These are phyloP conservation scores for Cucumis melo DNA, from an alignment of 306 rosid genomes.

Conservation along the genomic window DNA sequence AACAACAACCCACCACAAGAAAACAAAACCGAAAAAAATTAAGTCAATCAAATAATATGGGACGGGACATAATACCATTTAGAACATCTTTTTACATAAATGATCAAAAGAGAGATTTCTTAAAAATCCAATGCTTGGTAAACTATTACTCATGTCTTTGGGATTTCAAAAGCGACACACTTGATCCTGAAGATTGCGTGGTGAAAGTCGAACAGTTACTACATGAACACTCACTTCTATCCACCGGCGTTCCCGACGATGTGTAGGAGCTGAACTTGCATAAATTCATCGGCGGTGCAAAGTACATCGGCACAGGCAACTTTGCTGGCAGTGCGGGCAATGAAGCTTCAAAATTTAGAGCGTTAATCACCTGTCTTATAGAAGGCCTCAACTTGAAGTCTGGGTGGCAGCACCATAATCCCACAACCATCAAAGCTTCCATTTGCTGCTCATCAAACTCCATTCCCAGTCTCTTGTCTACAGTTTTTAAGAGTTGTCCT, in stretches of 20 bases:
- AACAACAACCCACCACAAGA: background rate
- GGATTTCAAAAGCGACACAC: slow-evolving; percentile 23
- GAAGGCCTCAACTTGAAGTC: slow-evolving; percentile 8
- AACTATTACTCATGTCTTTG: background rate
- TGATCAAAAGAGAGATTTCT: background rate
- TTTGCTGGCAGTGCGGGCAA: background rate
- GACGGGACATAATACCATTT: background rate
- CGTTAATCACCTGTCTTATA: slow-evolving; percentile 11
- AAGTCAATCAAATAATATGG: background rate
- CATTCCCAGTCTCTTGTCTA: background rate
- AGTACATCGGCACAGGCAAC: slow-evolving; percentile 7
- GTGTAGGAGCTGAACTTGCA: background rate
- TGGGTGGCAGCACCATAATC: slow-evolving; percentile 11
- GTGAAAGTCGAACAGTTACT: slow-evolving; percentile 29
- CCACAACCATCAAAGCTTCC: slow-evolving; percentile 6
- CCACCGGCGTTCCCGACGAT: slow-evolving; percentile 22
- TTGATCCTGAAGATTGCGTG: slow-evolving; percentile 34
- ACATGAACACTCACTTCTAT: slow-evolving; percentile 17
- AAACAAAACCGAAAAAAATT: background rate
- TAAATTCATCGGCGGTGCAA: background rate
- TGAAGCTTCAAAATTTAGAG: slow-evolving; percentile 1
- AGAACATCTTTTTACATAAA: background rate
- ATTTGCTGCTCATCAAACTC: background rate
- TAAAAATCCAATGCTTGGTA: background rate
- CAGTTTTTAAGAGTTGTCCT: background rate